phyloP scores from a whole-genome alignment of 148 eudicot genomes.

The Dianthus caryophyllus region DNA sequence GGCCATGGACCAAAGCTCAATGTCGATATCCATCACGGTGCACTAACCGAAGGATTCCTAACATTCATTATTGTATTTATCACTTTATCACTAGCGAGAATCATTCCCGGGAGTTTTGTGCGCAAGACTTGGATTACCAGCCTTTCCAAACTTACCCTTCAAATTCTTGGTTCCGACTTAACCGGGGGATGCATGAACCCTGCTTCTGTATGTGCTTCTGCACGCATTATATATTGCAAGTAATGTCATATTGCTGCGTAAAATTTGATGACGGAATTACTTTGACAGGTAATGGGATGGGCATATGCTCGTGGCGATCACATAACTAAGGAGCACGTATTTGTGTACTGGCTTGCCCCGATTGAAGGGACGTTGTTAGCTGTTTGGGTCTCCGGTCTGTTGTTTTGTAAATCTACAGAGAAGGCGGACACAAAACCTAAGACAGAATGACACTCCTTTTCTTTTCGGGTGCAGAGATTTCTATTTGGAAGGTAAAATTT shows the following conservation, averaged over 20 bases:
- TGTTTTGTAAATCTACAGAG: constrained; percentile 33
- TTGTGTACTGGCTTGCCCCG: constrained; percentile 98
- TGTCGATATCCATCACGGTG: constrained; percentile 65
- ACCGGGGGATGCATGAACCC: constrained; percentile 96
- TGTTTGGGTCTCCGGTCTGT: constrained; percentile 53
- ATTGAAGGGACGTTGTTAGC: constrained; percentile 65
- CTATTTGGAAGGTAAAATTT: too few relatives aligned
- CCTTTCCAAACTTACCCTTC: constrained; percentile 69
- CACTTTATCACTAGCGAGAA: constrained; percentile 45
- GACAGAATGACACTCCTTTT: constrained; percentile 26
- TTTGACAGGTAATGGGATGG: constrained; percentile 76
- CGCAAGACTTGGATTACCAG: constrained; percentile 88
- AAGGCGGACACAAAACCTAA: constrained; percentile 35
- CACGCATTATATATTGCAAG: background rate
- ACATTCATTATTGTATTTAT: constrained; percentile 56
- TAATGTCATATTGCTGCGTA: background rate
- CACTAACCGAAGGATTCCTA: constrained; percentile 73
- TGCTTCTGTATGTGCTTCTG: constrained; percentile 61
- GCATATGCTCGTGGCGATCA: constrained; percentile 85
- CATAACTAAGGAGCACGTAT: constrained; percentile 68
- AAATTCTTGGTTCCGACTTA: constrained; percentile 75
- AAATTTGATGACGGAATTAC: background rate
- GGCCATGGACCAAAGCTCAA: constrained; percentile 66
- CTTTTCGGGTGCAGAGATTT: too few relatives aligned
- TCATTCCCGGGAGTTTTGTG: constrained; percentile 69